Evolutionary conservation across 352 stramenopile genomes (phyloP), one percentile per base, ranked within the genome.

Genomic region (Elongisporangium anandrum): DNA sequence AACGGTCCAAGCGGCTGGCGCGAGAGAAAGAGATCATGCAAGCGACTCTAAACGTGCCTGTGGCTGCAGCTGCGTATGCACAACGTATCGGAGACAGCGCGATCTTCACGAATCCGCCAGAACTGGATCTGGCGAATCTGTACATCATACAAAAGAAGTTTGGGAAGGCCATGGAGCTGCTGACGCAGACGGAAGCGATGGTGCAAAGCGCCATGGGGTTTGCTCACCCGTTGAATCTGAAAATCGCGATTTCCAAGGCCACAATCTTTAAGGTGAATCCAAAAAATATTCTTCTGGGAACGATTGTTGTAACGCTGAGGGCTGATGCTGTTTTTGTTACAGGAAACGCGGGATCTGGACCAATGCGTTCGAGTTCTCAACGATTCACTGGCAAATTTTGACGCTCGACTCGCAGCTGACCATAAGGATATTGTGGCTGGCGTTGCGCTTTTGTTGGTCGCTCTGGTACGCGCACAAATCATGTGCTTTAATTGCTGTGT

Each of bases 121-220:
- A 88, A 39, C 57, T 91, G 3, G 71, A 86, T 21, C 60, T 91
- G 3, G 77, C 68, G 16, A 60, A 73, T 41, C 50, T 91, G 22
- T 91, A 87, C 26, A 78, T 85, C 16, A 65, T 66, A 0, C 81
- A 91, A 55, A 80, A 81, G 22, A 85, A 85, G 49, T 73, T 74
- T 15, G 64, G 72, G 0, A 86, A 86, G 47, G 79, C 81, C 22
- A 57, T 61, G 50, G 41, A 61, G 13, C 5, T 87, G 3, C 64
- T 91, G 19, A 15, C 56, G 10, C 57, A 70, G 20, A 66, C 64
- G 5, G 65, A 72, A 51, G 53, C 60, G 22, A 50, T 80, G 0
- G 60, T 76, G 4, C 65, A 63, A 10, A 59, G 79, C 17, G 65
- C 81, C 0, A 24, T 87, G 0, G 81, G 81, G 7, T 65, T 66